Conservation (phyloP, 2,329 filamentous ascomycete genomes). For the Torrubiella hemipterigena region DNA sequence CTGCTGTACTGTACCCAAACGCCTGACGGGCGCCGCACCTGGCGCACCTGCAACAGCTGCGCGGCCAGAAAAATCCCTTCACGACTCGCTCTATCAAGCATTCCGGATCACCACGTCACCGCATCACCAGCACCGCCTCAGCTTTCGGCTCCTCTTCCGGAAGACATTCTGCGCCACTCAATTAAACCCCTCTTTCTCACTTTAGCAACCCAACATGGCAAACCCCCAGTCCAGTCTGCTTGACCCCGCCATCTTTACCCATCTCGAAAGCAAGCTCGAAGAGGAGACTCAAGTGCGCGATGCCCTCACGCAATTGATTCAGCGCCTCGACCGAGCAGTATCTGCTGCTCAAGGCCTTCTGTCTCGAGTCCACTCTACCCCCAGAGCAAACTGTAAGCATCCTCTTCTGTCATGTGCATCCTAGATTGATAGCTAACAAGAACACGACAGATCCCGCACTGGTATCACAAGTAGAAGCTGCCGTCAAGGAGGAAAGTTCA, state of each 20-base stretch:
- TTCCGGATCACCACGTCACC: no score
- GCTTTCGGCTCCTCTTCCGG: no score
- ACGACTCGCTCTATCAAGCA: no score
- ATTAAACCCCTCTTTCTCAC: conserved; percentile 1
- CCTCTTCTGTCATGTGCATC: background rate
- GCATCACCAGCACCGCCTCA: no score
- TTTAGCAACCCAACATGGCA: conserved; percentile 15
- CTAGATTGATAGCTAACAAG: conserved; percentile 5
- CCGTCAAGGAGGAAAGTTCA: conserved; percentile 59
- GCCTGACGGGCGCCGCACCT: no score
- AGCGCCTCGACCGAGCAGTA: conserved; percentile 73
- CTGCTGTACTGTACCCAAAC: no score
- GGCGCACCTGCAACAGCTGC: no score
- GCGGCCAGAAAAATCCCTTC: no score
- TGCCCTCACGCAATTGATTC: conserved; percentile 69
- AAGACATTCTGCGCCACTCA: background rate
- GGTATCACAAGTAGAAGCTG: conserved; percentile 57
- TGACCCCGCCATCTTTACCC: conserved; percentile 74
- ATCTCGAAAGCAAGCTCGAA: conserved; percentile 81
- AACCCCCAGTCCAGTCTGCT: conserved; percentile 30
- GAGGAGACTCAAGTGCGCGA: conserved; percentile 75
- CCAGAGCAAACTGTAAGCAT: conserved; percentile 42
- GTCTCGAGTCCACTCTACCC: conserved; percentile 81
- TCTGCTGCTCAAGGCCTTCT: conserved; percentile 72
- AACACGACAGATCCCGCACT: conserved; percentile 49